phyloP scores from a whole-genome alignment of 768 basidiomycete genomes.

The Sarcodon aspratus region DNA sequence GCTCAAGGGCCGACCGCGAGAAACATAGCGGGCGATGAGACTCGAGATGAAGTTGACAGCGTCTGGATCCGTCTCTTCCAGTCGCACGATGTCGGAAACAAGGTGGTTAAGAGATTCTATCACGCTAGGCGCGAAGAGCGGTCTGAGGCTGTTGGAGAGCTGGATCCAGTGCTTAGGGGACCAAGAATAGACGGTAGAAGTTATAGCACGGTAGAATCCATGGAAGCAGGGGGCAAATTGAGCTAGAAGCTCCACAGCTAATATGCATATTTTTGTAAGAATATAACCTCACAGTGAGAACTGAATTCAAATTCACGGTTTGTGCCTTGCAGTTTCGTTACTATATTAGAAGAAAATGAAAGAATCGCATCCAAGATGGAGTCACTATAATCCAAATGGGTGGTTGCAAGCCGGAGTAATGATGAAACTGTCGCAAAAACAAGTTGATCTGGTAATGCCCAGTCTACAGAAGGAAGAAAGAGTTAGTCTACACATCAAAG shows the following conservation, averaged over 20 bases:
- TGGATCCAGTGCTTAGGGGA: conserved; percentile 50
- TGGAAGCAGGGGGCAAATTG: conserved; percentile 76
- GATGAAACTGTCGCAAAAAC: conserved; percentile 72
- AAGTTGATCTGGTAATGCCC: conserved; percentile 80
- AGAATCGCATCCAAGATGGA: conserved; percentile 48
- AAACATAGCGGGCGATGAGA: conserved; percentile 65
- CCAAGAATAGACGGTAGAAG: conserved; percentile 71
- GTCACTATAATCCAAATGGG: conserved; percentile 36
- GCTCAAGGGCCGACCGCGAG: conserved; percentile 66
- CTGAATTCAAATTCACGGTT: conserved; percentile 31
- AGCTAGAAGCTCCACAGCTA: conserved; percentile 63
- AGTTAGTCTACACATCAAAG: background rate
- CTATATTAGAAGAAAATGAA: conserved; percentile 43
- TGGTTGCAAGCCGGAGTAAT: conserved; percentile 51
- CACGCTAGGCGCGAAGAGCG: conserved; percentile 51
- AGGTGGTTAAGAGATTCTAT: conserved; percentile 68
- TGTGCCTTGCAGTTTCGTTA: conserved; percentile 40
- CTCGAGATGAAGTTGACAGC: conserved; percentile 49
- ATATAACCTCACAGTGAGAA: background rate
- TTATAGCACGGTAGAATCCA: conserved; percentile 79
- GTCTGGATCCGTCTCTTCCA: conserved; percentile 41
- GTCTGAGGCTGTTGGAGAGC: conserved; percentile 39
- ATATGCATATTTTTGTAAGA: background rate
- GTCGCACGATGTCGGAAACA: conserved; percentile 47
- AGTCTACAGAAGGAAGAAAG: conserved; percentile 36